Base-by-base conservation (phyloP, 495 filamentous ascomycete genomes). In the Sporormia fimetaria region DNA sequence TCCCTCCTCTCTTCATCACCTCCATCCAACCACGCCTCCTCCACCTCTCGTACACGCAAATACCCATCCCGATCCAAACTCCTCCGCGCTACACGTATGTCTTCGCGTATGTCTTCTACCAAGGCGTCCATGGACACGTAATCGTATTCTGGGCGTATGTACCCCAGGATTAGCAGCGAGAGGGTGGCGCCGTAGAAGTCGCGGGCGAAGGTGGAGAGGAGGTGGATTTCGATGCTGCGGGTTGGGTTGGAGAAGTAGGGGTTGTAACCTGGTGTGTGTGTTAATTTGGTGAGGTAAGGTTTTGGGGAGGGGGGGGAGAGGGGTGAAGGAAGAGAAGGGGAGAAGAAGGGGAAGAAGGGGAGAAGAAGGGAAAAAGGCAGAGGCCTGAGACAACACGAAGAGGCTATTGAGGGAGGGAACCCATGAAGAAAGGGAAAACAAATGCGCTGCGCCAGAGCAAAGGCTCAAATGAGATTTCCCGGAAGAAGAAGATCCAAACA, bases 241-340 rank as follows among this genome's bases (percentile, higher is more conserved):
- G 39, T 12, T 15, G 35, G 40, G 26, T 37, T 55, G 21, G 26
- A 56, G 37, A 27, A 54, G 35, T 29, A 40, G 16, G 38, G 40
- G 26, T 44, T 38, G 27, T 31, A 42, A 40, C 47, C 39, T 17
- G 44, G 22, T 74, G n/a, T n/a, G n/a, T 16, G 71, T 71, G 60
- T 95, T 94, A 58, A 85, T 87, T 65, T 92, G 94, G 61, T 24
- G 84, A 92, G 0, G 87, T n/a, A n/a, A n/a, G n/a, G n/a, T n/a
- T n/a, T n/a, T n/a, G n/a, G n/a, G n/a, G n/a, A n/a, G n/a, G n/a
- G n/a, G n/a, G n/a, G n/a, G n/a, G n/a, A n/a, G n/a, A n/a, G n/a
- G n/a, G n/a, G n/a, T n/a, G n/a, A n/a, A n/a, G n/a, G n/a, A n/a
- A n/a, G n/a, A n/a, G n/a, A n/a, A n/a, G n/a, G n/a, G n/a, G n/a